A percentile compares a stretch with the other conserved stretches of the same genome.
Conservation (phyloP, 148 eudicot genomes). For the Camellia lanceoleosa region DNA sequence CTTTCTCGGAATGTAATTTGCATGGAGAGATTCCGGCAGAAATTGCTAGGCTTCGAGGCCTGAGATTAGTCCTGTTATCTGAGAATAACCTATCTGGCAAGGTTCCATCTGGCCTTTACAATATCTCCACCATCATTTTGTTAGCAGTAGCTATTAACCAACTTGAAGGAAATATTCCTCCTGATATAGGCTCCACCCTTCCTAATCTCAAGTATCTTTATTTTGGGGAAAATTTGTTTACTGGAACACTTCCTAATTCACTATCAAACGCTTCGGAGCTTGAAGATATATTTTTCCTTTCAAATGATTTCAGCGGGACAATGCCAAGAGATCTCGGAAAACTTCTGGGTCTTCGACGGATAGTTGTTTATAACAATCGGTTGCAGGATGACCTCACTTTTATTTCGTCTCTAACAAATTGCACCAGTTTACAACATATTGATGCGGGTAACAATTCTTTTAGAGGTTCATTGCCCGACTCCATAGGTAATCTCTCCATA, state of each 20-base stretch:
- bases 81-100: background rate
- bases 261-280: background rate
- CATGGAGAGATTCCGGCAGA: background rate
- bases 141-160: background rate
- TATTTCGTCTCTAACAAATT: constrained; percentile 2
- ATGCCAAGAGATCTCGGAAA: constrained; percentile 10
- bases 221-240: background rate
- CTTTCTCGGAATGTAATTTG: background rate
- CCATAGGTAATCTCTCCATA: background rate
- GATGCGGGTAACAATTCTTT: background rate
- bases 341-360: background rate
- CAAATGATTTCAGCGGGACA: background rate
- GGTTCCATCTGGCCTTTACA: background rate
- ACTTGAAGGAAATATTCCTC: constrained; percentile 16
- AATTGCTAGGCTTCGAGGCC: background rate
- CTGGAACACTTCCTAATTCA: background rate
- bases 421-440: background rate
- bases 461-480: background rate
- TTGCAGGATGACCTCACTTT: background rate
- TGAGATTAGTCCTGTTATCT: background rate
- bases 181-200: background rate
- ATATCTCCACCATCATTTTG: background rate
- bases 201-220: background rate
- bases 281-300: background rate
- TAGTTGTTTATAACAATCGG: background rate